phyloP scores from a whole-genome alignment of 1,284 basidiomycete species.

The Heterobasidion parviporum region DNA sequence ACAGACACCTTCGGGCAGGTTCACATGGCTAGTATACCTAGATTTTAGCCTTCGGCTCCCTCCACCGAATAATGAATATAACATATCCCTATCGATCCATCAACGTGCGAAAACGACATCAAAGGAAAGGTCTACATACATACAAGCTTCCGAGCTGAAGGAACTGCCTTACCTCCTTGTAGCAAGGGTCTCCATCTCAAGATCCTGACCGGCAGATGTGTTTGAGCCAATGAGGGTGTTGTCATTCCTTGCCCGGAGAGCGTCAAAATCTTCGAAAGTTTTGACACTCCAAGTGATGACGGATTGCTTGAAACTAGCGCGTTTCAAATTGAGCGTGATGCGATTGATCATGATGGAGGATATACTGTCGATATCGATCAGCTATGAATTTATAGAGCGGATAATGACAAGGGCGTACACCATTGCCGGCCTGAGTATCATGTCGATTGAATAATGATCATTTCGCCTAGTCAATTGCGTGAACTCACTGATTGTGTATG shows the following conservation, averaged over 20 bases:
- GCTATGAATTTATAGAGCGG: neutral
- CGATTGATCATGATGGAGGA: slow-evolving; percentile 1
- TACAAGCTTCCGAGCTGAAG: no score
- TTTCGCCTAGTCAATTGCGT: neutral
- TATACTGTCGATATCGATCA: neutral
- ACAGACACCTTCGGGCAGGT: no score
- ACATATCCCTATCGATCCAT: no score
- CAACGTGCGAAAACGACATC: no score
- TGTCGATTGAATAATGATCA: neutral
- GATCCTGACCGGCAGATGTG: no score
- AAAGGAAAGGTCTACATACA: no score
- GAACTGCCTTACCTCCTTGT: no score
- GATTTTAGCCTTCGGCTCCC: no score
- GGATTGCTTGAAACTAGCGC: neutral
- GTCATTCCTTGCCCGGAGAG: neutral
- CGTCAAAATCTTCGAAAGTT: neutral
- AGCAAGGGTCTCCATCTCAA: no score
- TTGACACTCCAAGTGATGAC: neutral
- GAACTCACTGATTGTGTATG: neutral
- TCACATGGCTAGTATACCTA: no score
- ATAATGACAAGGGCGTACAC: neutral
- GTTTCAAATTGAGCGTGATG: neutral
- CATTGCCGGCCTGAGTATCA: neutral
- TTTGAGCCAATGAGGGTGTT: neutral
- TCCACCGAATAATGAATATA: no score